Evolutionary conservation across 2,329 filamentous ascomycete species (phyloP), one percentile per base, ranked within the genome.

Genomic region (Gremmenia infestans): DNA sequence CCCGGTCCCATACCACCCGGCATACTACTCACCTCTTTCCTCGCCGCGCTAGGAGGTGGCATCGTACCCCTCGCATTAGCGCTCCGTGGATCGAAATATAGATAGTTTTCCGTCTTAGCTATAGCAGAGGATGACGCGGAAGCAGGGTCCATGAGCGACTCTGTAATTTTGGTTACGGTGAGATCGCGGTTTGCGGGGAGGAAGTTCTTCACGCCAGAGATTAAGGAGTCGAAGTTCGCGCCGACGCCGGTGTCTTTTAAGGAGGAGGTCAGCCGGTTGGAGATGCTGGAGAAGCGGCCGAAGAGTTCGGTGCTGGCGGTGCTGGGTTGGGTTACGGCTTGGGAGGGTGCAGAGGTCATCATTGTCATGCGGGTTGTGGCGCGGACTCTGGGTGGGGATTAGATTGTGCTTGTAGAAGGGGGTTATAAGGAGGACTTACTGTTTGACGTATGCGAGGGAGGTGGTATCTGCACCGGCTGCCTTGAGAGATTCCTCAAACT

Each of bases 351-450:
- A 1, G 92, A 95, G 4, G 92, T 90, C 72, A 99, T 88, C 83
- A 97, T 96, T 14, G 93, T 97, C 91, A 97, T 97, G 61, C 94
- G 91, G 5, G 93, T 97, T 50, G 96, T 91, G 63, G 95, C 90
- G 58, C 93, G 91, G 52, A 97, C 90, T 71, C 89, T 85, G 49
- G 36, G 19, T n/a, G 46, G 72, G 62, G 43, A 42, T 56, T 47
- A 58, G 51, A 36, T 55, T 58, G 32, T 56, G 25, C 22, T 48
- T 17, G 19, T 45, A 19, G 42, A 45, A 45, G 35, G 8, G 46
- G 32, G 28, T 8, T 25, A 12, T 17, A 9, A 25, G n/a, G 19
- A 48, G 17, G 17, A 76, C 85, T 74, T 74, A 89, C 87, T 91
- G 89, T 75, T 89, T 86, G 65, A 99, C 83, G 65, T 97, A 97